Conservation (phyloP, 441 rosid genomes). For the Corymbia calophylla region DNA sequence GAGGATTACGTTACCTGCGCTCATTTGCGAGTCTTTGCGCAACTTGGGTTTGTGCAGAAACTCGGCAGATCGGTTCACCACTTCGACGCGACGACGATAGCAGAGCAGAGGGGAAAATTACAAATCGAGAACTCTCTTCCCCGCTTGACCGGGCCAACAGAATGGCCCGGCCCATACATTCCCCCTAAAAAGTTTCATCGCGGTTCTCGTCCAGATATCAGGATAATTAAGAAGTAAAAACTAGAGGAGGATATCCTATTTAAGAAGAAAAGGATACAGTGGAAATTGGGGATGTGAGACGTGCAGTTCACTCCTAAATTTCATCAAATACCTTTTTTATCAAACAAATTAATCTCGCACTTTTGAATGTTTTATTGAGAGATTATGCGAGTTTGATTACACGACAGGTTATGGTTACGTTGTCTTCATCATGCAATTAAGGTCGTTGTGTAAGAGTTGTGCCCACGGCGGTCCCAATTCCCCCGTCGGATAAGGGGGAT, state of each 20-base stretch:
- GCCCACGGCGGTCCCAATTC: not conserved
- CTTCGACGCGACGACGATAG: not conserved
- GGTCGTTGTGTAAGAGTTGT: fast-evolving
- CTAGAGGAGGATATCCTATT: too few relatives aligned
- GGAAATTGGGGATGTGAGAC: too few relatives aligned
- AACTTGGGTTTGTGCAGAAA: not conserved
- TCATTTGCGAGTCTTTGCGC: conserved; percentile 14
- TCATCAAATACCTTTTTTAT: not conserved
- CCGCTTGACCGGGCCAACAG: not conserved
- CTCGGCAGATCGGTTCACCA: not conserved
- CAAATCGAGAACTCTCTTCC: not conserved
- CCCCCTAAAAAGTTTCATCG: not conserved
- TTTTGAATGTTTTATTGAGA: not conserved
- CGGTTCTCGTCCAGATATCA: too few relatives aligned
- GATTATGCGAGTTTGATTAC: too few relatives aligned
- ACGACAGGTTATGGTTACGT: too few relatives aligned
- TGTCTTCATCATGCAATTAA: not conserved
- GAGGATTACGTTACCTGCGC: conserved; percentile 24
- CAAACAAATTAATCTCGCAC: not conserved
- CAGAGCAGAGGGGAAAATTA: not conserved
- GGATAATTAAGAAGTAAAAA: too few relatives aligned
- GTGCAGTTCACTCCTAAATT: not conserved
- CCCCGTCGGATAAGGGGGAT: not conserved
- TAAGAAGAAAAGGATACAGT: too few relatives aligned
- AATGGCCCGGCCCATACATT: not conserved